These are phyloP conservation scores for Trypanosoma boissoni DNA, from an alignment of 208 protist genomes.

Conservation along the genomic window DNA sequence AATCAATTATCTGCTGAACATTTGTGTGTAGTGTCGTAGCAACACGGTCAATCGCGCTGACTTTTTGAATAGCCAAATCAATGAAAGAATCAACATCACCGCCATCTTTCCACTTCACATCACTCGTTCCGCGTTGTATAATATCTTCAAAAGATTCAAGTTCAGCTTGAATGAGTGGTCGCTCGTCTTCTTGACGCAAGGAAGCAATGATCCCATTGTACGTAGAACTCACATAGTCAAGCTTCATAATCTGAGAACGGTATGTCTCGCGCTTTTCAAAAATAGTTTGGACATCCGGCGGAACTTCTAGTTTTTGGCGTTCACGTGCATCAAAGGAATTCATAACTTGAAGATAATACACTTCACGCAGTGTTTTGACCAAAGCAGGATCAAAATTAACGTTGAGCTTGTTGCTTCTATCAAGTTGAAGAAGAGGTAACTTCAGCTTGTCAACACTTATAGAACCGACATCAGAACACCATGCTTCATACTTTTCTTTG, in stretches of 20 bases:
- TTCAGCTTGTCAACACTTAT: slow-evolving; percentile 94
- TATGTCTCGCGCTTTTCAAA: slow-evolving; percentile 91
- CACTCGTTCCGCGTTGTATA: slow-evolving; percentile 60
- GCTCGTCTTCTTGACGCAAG: slow-evolving; percentile 90
- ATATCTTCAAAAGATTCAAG: slow-evolving; percentile 85
- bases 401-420: slow-evolving; percentile 44
- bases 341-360: slow-evolving; percentile 95
- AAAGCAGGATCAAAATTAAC: slow-evolving; percentile 97
- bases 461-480: slow-evolving; percentile 86
- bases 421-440: slow-evolving; percentile 84
- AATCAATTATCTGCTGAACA: slow-evolving; percentile 78
- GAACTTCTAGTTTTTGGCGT: slow-evolving; percentile 76
- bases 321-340: slow-evolving; percentile 78
- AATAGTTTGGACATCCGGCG: slow-evolving; percentile 78
- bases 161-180: slow-evolving; percentile 88
- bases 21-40: slow-evolving; percentile 90
- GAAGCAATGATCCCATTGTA: slow-evolving; percentile 93
- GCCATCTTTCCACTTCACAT: slow-evolving; percentile 91
- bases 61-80: slow-evolving; percentile 71
- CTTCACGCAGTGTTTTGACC: slow-evolving; percentile 94
- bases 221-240: slow-evolving; percentile 91
- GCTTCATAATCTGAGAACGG: slow-evolving; percentile 89
- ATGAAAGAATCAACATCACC: slow-evolving; percentile 90
- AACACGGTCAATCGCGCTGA: slow-evolving; percentile 80
- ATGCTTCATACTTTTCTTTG: slow-evolving; percentile 82